A percentile compares a stretch with the other conserved stretches of the same genome.
These are phyloP conservation scores for Phlyctochytrium bullatum DNA, from an alignment of 192 early-diverging fungal genomes.

Conservation along the genomic window DNA sequence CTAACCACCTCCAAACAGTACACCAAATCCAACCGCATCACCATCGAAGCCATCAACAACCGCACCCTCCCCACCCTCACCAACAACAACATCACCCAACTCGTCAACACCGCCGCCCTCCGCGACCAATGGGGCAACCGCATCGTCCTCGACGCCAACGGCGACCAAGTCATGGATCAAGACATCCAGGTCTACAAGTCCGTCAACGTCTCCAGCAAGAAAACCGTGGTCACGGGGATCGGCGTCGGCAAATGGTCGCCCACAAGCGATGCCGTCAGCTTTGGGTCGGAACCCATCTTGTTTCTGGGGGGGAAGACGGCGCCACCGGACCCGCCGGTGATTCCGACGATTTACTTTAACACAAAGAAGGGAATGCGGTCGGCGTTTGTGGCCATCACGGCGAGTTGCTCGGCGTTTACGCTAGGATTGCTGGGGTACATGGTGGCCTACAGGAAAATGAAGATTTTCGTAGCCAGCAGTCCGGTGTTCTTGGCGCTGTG, in stretches of 20 bases:
- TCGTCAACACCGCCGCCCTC: background rate
- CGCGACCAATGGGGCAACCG: background rate
- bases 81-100: background rate
- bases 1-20: too few relatives aligned
- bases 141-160: slow-evolving; percentile 2
- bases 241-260: background rate
- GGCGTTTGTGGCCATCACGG: background rate
- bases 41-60: background rate
- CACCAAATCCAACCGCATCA: background rate
- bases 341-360: background rate
- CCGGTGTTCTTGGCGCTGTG: slow-evolving; percentile 1
- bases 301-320: background rate
- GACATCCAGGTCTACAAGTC: background rate
- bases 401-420: background rate
- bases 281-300: background rate
- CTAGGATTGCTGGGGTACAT: background rate
- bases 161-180: background rate
- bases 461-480: background rate
- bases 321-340: background rate
- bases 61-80: background rate
- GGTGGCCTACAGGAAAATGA: background rate
- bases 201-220: background rate
- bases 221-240: background rate
- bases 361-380: background rate
- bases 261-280: background rate